Base-by-base conservation (phyloP, 495 filamentous ascomycete genomes). In the Aspergillus leporis region DNA sequence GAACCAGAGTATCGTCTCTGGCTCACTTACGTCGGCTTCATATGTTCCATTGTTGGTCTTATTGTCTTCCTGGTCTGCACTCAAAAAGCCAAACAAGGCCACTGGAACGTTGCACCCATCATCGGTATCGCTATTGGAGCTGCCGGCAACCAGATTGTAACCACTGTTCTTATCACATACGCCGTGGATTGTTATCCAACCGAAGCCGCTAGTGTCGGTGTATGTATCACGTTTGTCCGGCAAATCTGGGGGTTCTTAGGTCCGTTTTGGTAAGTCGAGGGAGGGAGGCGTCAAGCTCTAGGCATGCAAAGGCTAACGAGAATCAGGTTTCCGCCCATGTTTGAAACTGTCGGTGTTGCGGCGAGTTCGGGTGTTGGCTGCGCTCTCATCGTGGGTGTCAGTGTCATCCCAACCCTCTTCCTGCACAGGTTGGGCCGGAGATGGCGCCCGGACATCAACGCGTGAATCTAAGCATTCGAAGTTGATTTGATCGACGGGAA, bases 231-330 rank as follows among this genome's bases (percentile, higher is more conserved):
- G 9, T 77, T 84, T 55, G 72, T 84, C 30, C 66, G 82, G 9
- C 76, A 79, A 53, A 77, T 72, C 22, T 84, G 80, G 81, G 80
- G 81, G 0, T 85, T 85, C 63, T 77, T 85, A 58, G 82, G 82
- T 21, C 79, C 78, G 5, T 84, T 84, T 62, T 84, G 79, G 78
- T 82, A 60, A 56, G 68, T 49, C 12, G n/a, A n/a, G 7, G 7
- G 10, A 21, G 1, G 23, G 4, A 23, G 23, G 19, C 8, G 22
- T 23, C 12, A 25, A 22, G 22, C 5, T 36, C 12, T 18, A 18
- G 4, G 14, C 23, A 7, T 38, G 25, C 22, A 7, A 49, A 59
- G 32, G 51, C 65, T 64, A 60, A 62, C 46, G 45, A 32, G 10
- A 19, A 45, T 22, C 30, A 78, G 77, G 79, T 81, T 84, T 55